These are phyloP conservation scores for Pleurotus giganteus DNA, from an alignment of 768 basidiomycete species.

Conservation along the genomic window DNA sequence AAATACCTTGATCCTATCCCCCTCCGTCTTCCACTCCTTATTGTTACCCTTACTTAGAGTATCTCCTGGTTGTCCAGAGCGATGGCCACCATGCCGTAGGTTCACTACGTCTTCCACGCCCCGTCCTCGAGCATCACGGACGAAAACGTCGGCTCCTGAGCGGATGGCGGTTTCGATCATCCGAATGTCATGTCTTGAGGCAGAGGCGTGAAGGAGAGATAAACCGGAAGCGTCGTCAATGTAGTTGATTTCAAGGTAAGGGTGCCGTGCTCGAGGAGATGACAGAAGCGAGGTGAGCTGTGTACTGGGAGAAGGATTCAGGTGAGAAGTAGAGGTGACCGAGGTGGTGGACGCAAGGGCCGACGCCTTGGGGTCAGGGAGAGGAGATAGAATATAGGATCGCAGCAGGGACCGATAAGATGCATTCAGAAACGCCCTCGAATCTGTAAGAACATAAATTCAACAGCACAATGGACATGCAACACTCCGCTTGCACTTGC, in stretches of 20 bases:
- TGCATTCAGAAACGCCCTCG: slow-evolving; percentile 71
- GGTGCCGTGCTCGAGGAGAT: slow-evolving; percentile 63
- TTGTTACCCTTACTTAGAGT: slow-evolving; percentile 10
- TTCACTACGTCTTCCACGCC: slow-evolving; percentile 5
- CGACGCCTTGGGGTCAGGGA: slow-evolving; percentile 18
- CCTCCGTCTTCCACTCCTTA: slow-evolving; percentile 24
- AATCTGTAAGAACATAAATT: slow-evolving; percentile 47
- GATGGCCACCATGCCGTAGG: not conserved
- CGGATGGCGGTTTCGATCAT: slow-evolving; percentile 83
- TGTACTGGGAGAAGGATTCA: slow-evolving; percentile 27
- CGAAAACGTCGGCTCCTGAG: slow-evolving; percentile 88
- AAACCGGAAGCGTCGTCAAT: slow-evolving; percentile 77
- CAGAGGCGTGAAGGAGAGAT: slow-evolving; percentile 85
- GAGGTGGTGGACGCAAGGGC: slow-evolving; percentile 16
- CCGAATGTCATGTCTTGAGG: slow-evolving; percentile 72
- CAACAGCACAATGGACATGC: no score
- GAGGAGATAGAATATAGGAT: slow-evolving; percentile 67
- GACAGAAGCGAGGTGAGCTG: slow-evolving; percentile 58
- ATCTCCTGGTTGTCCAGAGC: not conserved
- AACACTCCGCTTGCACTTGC: no score
- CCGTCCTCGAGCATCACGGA: slow-evolving; percentile 69
- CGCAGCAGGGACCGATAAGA: slow-evolving; percentile 72
- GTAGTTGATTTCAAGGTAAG: slow-evolving; percentile 65
- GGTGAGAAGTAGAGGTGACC: slow-evolving; percentile 18
- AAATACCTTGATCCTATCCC: slow-evolving; percentile 80